Evolutionary conservation across 768 basidiomycete species (phyloP), one percentile per base, ranked within the genome.

Genomic region (Neoboletus subvelutipes): DNA sequence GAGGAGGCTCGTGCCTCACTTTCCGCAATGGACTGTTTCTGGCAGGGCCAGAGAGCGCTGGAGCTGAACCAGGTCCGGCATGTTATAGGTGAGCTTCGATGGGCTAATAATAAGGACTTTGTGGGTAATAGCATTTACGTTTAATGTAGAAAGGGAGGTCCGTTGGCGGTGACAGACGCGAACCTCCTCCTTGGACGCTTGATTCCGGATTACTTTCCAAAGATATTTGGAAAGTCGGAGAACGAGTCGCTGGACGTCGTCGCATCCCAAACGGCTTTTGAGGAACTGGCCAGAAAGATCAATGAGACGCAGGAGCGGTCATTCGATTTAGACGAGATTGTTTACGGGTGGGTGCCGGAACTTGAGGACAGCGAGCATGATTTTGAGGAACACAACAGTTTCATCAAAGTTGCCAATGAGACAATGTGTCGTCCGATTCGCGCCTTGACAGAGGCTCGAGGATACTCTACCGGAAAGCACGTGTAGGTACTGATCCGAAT

Each of bases 341-440:
- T 94, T 11, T 94, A 91, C 60, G 95, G 92, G 90, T 91, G 39
- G 18, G 83, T 71, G 31, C 17, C 18, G 24, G 8, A 9, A 47
- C 39, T 20, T 5, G 33, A 7, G 11, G 15, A 22, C 34, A 33
- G 17, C 2, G 13, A 37, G 8, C 13, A 18, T 6, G 24, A 33
- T 20, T 40, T 40, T 50, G 52, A 57, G 26, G 18, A 42, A 5
- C n/a, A 6, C 12, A 4, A 37, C 48, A 92, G 94, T 5, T 97
- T 94, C 72, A 88, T 98, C 75, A 92, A 94, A 67, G 94, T 96
- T 11, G 94, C 94, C 10, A 97, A 97, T 64, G 95, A 98, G 76
- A 94, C 92, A 0, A 98, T 98, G 94, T 90, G 87, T 61, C 77
- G 95, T 46, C 95, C 95, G 9, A 96, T 98, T 55, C 85, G 95